Evolutionary conservation across 2,329 filamentous ascomycete genomes (phyloP), one percentile per base, ranked within the genome.

Genomic region (Parastagonospora avenae): DNA sequence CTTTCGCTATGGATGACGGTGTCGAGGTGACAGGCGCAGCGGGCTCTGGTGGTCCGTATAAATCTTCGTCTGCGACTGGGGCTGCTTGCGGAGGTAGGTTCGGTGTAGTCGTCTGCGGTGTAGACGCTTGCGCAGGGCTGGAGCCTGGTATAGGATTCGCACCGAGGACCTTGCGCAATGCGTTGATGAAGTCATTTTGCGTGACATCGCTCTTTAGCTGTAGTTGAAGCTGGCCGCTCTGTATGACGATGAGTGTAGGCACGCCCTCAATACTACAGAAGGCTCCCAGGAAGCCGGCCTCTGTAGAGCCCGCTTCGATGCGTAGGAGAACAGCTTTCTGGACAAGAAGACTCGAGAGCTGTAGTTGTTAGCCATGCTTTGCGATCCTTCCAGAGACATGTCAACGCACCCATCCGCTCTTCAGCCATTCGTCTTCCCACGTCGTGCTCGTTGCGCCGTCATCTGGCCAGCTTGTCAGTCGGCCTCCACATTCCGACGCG

Each of bases 241-340:
- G 85, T 62, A 96, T 92, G 15, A 95, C 79, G 12, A 96, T 82
- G 8, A 96, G 75, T 1, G 89, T 89, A 0, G 93, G 92, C n/a
- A 85, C 85, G 59, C 85, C 85, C 1, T 85, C 82, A n/a, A 96
- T 78, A 0, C 91, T 90, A 64, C 91, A 95, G 64, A 96, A 90
- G 39, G 90, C 90, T 8, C 87, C 83, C 11, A 97, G 79, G 65
- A 91, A 95, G 5, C 84, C 86, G 8, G 91, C 91, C 77, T 96
- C 92, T 59, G 89, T 83, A 2, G 89, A 92, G 16, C 87, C 90
- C 14, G 87, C 85, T 30, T 80, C 74, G 16, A 97, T 79, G 43
- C 87, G 84, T 16, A 97, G 79, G 7, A 88, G 76, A 15, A 97
- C 80, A 2, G 90, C 83, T 64, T 86, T 84, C 31, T 81, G 77